Evolutionary conservation across 176 grass and related monocot genomes (phyloP), one percentile per base, ranked within the genome.

Genomic region (Chloris gayana): DNA sequence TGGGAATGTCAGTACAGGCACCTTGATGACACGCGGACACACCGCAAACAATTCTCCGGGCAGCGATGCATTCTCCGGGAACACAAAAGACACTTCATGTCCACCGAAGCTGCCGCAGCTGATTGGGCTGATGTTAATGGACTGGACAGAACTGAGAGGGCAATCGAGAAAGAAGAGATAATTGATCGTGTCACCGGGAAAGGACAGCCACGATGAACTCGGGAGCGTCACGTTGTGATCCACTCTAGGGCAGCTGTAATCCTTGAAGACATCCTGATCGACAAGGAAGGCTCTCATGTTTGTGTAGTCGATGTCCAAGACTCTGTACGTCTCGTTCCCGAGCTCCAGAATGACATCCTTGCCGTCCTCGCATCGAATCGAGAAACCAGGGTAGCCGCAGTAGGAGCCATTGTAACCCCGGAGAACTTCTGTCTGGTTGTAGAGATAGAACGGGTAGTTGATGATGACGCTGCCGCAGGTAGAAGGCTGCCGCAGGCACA

Each of bases 41-140:
- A 0, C 1, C 2, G 0, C 8, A 7, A 0, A 0, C 72, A 19
- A 50, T 9, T 11, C 3, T 21, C 39, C 39, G 0, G 0, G 0
- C 0, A 63, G 78, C 39, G 61, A 4, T 0, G 2, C 1, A 18
- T 9, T 0, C 8, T 22, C n/a, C 0, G 17, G 31, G 27, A 70
- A 0, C 18, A 87, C 53, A 10, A 61, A 80, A 18, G 76, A 84
- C 6, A 1, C 0, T 17, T 6, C 45, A 27, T 2, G 0, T 7
- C 25, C 26, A 3, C 3, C 12, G 32, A 83, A 15, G 2, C 0
- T 27, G 9, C 0, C 0, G 84, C 84, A 80, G 10, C 1, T 12
- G 37, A 74, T 67, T 17, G 1, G n/a, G 2, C 0, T 0, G 3
- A 11, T 26, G 26, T 2, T 0, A 4, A 0, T 0, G 30, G 0